Evolutionary conservation across 2,329 filamentous ascomycete species (phyloP), one percentile per base, ranked within the genome.

Genomic region (Podosphaera leucotricha): DNA sequence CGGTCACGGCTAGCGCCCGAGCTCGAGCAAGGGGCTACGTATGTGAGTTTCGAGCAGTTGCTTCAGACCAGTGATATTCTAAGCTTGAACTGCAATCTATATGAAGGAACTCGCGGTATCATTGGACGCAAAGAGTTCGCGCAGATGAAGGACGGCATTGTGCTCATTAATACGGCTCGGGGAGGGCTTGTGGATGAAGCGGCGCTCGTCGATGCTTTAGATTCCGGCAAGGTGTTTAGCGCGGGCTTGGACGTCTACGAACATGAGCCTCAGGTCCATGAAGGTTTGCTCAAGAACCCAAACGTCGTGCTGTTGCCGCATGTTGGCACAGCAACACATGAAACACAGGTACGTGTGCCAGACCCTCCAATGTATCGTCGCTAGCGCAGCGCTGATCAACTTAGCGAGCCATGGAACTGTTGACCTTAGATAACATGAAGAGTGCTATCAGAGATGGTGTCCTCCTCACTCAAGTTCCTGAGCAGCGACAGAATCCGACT

Each of bases 201-300:
- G 10, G 83, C 81, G 2, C 70, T 90, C 11, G 81, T 85, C 5
- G 63, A 73, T 26, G 80, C 80, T 1, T 66, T 90, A 3, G 68
- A 77, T n/a, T 78, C 78, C 15, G 53, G 53, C 2, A 72, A 73
- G 47, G 78, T 90, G 35, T 68, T 67, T 47, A 77, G 72, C 26
- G 76, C 66, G 13, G 83, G 82, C 1, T 65, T 92, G 6, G 81
- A 90, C 57, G 82, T 90, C 43, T 90, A 75, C 57, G 82, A 90
- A 57, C 66, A 84, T 28, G 82, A 90, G 60, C 83, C 83, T 0
- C 64, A 70, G 45, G 64, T 92, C 24, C 77, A 90, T 56, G 72
- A 75, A 0, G 78, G 76, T 1, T 64, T 92, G 38, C 50, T 86
- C n/a, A 62, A 64, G 18, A 85, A 87, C 56, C 70, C 72, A 2